Conservation (phyloP, 257 asterid genomes). For the Fraxinus excelsior region DNA sequence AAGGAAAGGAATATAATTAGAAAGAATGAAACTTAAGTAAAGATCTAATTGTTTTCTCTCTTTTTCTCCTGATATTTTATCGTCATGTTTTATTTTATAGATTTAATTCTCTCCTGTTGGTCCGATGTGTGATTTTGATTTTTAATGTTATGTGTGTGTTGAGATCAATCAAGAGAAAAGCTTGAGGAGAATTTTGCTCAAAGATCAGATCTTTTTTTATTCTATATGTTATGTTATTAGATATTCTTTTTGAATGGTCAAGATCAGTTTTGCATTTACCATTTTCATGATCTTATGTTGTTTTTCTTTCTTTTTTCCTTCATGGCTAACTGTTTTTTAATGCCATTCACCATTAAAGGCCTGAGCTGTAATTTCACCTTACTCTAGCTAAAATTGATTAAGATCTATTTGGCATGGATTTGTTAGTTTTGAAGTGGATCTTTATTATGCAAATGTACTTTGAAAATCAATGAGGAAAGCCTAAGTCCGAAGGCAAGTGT, state of each 20-base stretch:
- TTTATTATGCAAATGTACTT: background rate
- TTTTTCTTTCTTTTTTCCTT: background rate
- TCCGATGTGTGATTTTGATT: background rate
- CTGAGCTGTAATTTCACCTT: background rate
- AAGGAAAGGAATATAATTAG: background rate
- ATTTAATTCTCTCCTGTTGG: background rate
- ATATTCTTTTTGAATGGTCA: background rate
- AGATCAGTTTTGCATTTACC: background rate
- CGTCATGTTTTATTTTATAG: background rate
- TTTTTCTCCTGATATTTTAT: background rate
- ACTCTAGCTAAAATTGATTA: background rate
- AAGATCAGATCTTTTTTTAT: conserved; percentile 25
- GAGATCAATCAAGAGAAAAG: background rate
- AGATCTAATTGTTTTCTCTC: background rate
- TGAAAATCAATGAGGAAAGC: background rate
- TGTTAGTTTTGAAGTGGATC: background rate
- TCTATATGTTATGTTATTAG: background rate
- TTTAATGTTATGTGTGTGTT: background rate
- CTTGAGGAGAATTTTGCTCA: background rate
- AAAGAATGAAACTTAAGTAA: background rate
- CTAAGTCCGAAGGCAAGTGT: background rate
- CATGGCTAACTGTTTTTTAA: background rate
- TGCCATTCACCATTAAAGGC: background rate
- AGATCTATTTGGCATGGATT: background rate
- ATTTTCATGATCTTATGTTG: background rate